Evolutionary conservation across 2,329 filamentous ascomycete species (phyloP).

Genomic region (Dothideomycetes sp.): DNA sequence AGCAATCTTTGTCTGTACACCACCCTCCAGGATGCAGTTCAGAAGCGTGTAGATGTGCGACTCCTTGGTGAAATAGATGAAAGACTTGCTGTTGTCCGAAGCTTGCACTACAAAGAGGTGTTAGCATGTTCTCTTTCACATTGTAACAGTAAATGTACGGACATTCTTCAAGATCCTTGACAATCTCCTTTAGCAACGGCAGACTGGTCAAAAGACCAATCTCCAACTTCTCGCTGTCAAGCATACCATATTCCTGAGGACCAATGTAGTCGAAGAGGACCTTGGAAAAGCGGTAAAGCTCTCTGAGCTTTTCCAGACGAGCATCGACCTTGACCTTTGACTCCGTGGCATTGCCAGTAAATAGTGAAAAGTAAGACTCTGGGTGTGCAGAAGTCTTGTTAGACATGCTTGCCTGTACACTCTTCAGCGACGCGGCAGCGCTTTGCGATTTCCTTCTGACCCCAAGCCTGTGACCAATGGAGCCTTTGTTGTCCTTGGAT

Average conservation of each 20-base stretch:
- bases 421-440: constrained; percentile 14
- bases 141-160: neutral
- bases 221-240: constrained; percentile 92
- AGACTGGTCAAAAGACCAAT: constrained; percentile 91
- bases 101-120: constrained; percentile 56
- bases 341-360: constrained; percentile 49
- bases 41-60: constrained; percentile 96
- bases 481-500: constrained; percentile 1
- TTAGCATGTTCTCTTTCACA: neutral
- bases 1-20: constrained; percentile 92
- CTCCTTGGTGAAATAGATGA: constrained; percentile 99
- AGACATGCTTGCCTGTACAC: constrained; percentile 11
- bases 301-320: constrained; percentile 75
- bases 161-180: constrained; percentile 80
- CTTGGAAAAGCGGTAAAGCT: constrained; percentile 88
- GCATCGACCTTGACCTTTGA: constrained; percentile 71
- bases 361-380: constrained; percentile 78
- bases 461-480: constrained; percentile 36
- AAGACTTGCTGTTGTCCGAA: constrained; percentile 84
- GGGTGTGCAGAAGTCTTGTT: constrained; percentile 18
- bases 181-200: constrained; percentile 89
- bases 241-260: constrained; percentile 95
- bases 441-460: constrained; percentile 42
- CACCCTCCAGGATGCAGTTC: constrained; percentile 95
- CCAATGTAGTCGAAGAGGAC: constrained; percentile 97